Base-by-base conservation (phyloP, 768 basidiomycete genomes). In the Suillus placidus region DNA sequence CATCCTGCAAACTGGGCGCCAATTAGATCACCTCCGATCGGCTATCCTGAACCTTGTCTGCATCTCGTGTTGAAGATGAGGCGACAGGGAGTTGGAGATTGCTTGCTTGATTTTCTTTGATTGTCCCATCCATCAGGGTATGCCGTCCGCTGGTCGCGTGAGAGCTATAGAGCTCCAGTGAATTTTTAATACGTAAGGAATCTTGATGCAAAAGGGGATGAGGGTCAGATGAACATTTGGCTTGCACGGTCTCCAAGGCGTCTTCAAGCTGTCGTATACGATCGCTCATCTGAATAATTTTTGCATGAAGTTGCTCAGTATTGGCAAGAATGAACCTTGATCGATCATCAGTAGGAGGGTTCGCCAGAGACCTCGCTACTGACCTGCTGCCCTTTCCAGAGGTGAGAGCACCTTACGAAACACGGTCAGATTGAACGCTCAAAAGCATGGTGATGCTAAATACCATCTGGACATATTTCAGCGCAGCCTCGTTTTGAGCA, bases 401-500 rank as follows among this genome's bases (percentile, higher is more conserved):
- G 16, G 86, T 88, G 70, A 88, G 77, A 67, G 86, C 82, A 68
- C 87, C 87, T 87, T 62, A 23, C 64, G 55, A 38, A 30, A 30
- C 55, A 67, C 37, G 35, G 64, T 57, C 60, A 69, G 56, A 64
- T 55, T 51, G 30, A n/a, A 67, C 10, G 32, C 16, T 37, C 40
- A 49, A 65, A 62, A 58, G 40, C 40, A n/a, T 30, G 20, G 16
- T 26, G 34, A 56, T 34, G 57, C 4, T 32, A 68, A 78, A 4
- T 58, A 85, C 86, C 86, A 69, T 87, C 86, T 56, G 86, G 86
- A 71, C 86, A 87, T 62, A 87, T 82, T 65, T 84, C 86, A 4
- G 85, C 85, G 68, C 87, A 88, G 2, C 89, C 87, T 67, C 87
- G 79, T 74, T 88, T 88, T 34, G 85, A 84, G 70, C 87, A 88